Conservation (phyloP, 1,139 yeast genomes). For the Blastobotrys serpentis region DNA sequence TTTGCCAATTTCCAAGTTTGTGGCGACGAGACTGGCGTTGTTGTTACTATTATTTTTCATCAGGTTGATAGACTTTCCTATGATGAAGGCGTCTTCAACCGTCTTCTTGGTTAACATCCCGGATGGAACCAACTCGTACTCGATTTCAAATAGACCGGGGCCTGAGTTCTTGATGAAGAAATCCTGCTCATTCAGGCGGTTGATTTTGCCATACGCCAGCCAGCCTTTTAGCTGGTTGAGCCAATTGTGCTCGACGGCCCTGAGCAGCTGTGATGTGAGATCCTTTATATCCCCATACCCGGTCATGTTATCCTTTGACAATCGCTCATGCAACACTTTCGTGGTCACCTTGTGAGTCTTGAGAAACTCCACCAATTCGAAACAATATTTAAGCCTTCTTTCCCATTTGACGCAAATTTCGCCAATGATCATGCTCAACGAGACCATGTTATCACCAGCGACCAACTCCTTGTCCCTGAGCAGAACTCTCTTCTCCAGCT, state of each 20-base stretch:
- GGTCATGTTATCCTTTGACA: constrained; percentile 21
- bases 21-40: constrained; percentile 8
- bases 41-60: constrained; percentile 12
- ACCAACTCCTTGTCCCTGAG: constrained; percentile 27
- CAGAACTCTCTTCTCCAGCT: constrained; percentile 25
- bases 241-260: constrained; percentile 31
- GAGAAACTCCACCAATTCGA: constrained; percentile 20
- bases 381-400: constrained; percentile 25
- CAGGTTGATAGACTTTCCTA: constrained; percentile 25
- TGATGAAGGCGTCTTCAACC: constrained; percentile 24
- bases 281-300: constrained; percentile 28
- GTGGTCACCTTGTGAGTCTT: constrained; percentile 12
- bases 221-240: constrained; percentile 29
- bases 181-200: constrained; percentile 19
- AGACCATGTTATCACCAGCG: constrained; percentile 29
- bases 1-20: constrained; percentile 24
- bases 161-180: constrained; percentile 22
- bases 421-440: constrained; percentile 25
- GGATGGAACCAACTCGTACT: constrained; percentile 19
- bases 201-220: constrained; percentile 32
- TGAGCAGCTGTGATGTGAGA: constrained; percentile 23
- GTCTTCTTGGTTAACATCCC: constrained; percentile 17
- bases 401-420: constrained; percentile 27
- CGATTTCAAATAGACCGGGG: constrained; percentile 15
- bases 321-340: constrained; percentile 21